Base-by-base conservation (phyloP, 2,329 filamentous ascomycete genomes). In the Lecanosticta acicola region DNA sequence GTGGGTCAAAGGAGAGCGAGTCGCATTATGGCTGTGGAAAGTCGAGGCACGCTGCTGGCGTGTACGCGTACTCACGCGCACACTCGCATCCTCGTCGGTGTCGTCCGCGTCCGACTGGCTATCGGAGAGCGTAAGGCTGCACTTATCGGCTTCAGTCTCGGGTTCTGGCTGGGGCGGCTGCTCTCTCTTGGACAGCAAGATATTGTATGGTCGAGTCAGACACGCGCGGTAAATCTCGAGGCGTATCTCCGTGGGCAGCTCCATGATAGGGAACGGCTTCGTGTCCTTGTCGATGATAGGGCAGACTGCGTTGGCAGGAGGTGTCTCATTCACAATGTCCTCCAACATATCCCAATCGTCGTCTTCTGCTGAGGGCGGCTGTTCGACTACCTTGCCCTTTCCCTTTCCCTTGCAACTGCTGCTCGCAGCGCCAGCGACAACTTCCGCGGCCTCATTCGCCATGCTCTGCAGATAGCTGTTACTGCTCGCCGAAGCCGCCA, bases 211-310 rank as follows among this genome's bases (percentile, higher is more conserved):
- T 19, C 62, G 46, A 9, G 60, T 64, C 43, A 64, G 42, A 40
- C 61, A 64, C 18, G 59, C 60, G 45, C 68, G 62, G 54, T 73
- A 74, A 46, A 74, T 68, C 46, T 68, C 62, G 16, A 71, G 56
- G 14, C 71, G 63, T n/a, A 73, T 62, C 53, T 73, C 71, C n/a
- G 70, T 64, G 2, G 70, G 69, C n/a, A 72, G 58, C 10, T 64
- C 54, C 64, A 71, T 68, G 50, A 72, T 65, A 1, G 61, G 63
- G 49, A 72, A 62, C 1, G 53, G 50, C 21, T 49, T 54, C 24
- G 45, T 44, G 41, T 58, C 48, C 43, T 53, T 52, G 43, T 57
- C 56, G 19, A 33, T 49, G 47, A 58, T 49, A 13, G 55, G 50
- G 41, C 56, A 55, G 8, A 46, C 19, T 9, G 47, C 35, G 7